Conservation (phyloP, 768 basidiomycete genomes). For the Hericium alpestre region DNA sequence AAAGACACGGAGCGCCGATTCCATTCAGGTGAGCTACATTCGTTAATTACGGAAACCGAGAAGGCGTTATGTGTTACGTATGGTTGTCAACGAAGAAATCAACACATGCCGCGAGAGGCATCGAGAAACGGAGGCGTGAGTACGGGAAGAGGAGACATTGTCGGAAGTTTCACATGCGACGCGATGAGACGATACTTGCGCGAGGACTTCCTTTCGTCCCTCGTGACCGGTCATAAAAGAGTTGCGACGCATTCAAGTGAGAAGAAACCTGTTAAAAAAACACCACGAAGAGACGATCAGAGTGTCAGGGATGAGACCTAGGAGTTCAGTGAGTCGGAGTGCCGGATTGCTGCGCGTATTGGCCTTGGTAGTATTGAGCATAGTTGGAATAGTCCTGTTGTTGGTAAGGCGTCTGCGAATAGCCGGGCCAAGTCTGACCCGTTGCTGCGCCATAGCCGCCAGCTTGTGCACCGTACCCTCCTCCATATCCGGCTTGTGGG, state of each 20-base stretch:
- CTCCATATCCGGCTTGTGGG: constrained; percentile 47
- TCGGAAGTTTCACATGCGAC: not conserved
- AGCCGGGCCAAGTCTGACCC: not conserved
- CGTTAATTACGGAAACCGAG: constrained; percentile 6
- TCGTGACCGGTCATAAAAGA: not conserved
- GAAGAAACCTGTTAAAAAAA: constrained; percentile 11
- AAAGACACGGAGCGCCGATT: constrained; percentile 10
- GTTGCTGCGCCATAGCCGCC: constrained; percentile 12
- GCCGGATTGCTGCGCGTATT: constrained; percentile 69
- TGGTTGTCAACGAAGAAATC: constrained; percentile 12
- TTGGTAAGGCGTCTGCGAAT: constrained; percentile 14
- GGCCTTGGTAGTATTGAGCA: constrained; percentile 80
- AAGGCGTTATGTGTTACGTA: constrained; percentile 11
- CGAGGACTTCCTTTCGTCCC: not conserved
- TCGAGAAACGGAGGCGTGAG: constrained; percentile 9
- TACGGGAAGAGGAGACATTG: constrained; percentile 7
- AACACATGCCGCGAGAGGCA: constrained; percentile 2
- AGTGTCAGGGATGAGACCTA: constrained; percentile 22
- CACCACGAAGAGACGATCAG: constrained; percentile 2
- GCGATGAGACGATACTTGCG: not conserved
- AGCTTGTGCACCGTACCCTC: constrained; percentile 12
- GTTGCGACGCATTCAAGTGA: not conserved
- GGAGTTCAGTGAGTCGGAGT: constrained; percentile 25
- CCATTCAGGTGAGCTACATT: constrained; percentile 11
- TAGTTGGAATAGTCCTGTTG: constrained; percentile 75